A percentile compares a stretch with the other conserved stretches of the same genome.
Evolutionary conservation across 164 flowering plant genomes (phyloP).

Genomic region (Umbilicus rupestris): DNA sequence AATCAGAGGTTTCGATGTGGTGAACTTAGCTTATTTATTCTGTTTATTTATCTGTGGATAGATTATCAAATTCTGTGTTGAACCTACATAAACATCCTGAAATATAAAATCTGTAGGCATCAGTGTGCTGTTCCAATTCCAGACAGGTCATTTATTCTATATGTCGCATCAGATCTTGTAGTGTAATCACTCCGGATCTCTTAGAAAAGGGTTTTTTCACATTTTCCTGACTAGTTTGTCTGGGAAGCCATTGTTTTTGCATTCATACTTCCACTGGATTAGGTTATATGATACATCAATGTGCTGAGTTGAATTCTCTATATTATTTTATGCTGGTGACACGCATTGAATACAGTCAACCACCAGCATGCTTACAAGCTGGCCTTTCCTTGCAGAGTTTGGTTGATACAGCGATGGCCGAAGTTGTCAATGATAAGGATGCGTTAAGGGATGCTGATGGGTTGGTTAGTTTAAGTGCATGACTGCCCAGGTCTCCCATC

Average conservation of each 20-base stretch:
- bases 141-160: not conserved
- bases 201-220: not conserved
- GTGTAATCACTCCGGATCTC: not conserved
- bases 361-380: not conserved
- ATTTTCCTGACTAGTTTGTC: not conserved
- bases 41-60: not conserved
- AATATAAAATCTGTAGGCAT: no score
- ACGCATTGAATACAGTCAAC: no score
- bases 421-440: constrained; percentile 1
- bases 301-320: not conserved
- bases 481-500: not conserved
- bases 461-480: not conserved
- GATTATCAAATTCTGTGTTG: not conserved
- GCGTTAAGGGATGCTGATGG: not conserved
- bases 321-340: no score
- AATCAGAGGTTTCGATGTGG: not conserved
- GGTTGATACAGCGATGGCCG: not conserved
- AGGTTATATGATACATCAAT: not conserved
- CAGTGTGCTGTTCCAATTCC: not conserved
- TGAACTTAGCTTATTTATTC: not conserved
- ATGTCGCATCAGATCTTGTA: not conserved
- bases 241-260: not conserved
- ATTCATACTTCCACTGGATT: not conserved
- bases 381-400: not conserved
- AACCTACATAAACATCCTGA: not conserved